phyloP scores from a whole-genome alignment of 2,329 filamentous ascomycete genomes.

The Blumeria graminis region DNA sequence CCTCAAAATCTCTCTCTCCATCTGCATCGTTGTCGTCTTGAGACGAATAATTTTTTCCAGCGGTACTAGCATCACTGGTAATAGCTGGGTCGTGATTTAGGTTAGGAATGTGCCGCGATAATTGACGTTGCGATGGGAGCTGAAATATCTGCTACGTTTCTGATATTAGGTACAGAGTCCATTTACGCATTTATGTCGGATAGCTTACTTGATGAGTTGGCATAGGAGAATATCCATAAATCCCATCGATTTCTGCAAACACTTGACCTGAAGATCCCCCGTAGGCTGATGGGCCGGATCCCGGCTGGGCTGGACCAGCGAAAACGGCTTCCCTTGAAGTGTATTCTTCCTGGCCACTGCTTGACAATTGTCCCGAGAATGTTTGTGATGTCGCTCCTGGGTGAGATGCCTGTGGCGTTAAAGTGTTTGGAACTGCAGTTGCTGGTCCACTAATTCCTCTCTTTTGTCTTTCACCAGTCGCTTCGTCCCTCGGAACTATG shows the following conservation, averaged over 20 bases:
- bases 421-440: constrained; percentile 18
- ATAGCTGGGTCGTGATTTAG: too few species aligned
- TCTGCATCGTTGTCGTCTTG: too few species aligned
- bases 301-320: constrained; percentile 42
- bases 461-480: constrained; percentile 54
- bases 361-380: constrained; percentile 30
- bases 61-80: too few species aligned
- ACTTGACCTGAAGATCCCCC: constrained; percentile 64
- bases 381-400: constrained; percentile 16
- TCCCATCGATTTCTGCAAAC: constrained; percentile 58
- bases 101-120: too few species aligned
- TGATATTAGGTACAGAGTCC: too few species aligned
- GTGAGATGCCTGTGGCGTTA: constrained; percentile 26
- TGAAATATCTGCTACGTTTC: too few species aligned
- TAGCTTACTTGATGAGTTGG: constrained; percentile 50
- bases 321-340: constrained; percentile 64
- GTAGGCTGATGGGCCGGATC: constrained; percentile 27
- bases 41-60: too few species aligned
- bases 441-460: constrained; percentile 27
- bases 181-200: too few species aligned
- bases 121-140: too few species aligned
- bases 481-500: constrained; percentile 90
- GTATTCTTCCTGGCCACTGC: constrained; percentile 45
- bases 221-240: constrained; percentile 68
- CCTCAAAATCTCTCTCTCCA: too few species aligned